Base-by-base conservation (phyloP, 2,329 filamentous ascomycete genomes). In the Zasmidium cellare region DNA sequence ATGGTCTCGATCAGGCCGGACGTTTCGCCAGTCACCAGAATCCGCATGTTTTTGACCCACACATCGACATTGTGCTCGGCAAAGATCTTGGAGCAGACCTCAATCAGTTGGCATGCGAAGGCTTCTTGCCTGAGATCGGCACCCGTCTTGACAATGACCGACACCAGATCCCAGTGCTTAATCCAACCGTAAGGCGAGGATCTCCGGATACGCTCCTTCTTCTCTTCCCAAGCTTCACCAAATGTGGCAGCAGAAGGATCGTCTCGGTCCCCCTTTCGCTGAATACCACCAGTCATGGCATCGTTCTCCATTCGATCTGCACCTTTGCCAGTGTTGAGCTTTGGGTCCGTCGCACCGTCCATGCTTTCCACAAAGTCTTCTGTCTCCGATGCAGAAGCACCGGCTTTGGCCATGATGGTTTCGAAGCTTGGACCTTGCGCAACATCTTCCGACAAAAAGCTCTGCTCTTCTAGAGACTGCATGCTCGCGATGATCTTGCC, bases 11-110 rank as follows among this genome's bases (percentile, higher is more conserved):
- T 90, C 48, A 94, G 82, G 2, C 90, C 90, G 1, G 89, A 92
- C 9, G 88, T 90, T 76, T 93, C 90, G 60, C 90, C 90, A 3
- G 90, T 93, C 44, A 94, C 90, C 53, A 94, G 78, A 53, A 94
- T 94, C 54, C 90, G 86, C 90, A 94, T 94, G 58, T 88, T 81
- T 75, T 92, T 92, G 19, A 92, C 89, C 90, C 91, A 94, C n/a
- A 94, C 90, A 35, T 88, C 83, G 28, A 90, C 84, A 23, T 81
- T 77, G 16, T 89, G 87, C 61, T 92, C 89, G 48, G 86, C 78
- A 88, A 90, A 94, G 65, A 92, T 92, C 75, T 88, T 90, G 69
- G 89, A 83, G 74, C 90, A 94, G 12, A 92, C 88, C 57, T 85
- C 81, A 65, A 94, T 94, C 46, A 94, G 82, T 75, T 94, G 90